Evolutionary conservation across 257 asterid genomes (phyloP).

Genomic region (Catharanthus roseus): DNA sequence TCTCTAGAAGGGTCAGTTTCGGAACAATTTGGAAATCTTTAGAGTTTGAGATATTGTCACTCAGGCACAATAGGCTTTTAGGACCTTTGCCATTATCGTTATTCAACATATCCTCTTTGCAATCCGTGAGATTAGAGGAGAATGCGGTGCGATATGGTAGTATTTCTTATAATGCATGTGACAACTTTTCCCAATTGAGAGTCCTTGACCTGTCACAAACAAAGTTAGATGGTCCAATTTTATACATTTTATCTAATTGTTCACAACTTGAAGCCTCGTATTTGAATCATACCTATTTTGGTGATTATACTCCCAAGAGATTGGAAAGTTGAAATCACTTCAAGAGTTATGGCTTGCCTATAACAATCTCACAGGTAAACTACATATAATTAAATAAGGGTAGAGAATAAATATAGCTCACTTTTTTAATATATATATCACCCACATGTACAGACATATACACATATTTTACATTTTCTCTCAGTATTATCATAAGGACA

Average conservation of each 20-base stretch:
- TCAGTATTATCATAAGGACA: no score
- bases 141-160: constrained; percentile 15
- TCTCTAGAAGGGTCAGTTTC: constrained; percentile 24
- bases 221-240: not conserved
- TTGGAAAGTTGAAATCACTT: constrained; percentile 19
- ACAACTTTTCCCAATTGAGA: not conserved
- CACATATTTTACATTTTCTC: no score
- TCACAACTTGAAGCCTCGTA: not conserved
- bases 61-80: not conserved
- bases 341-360: not conserved
- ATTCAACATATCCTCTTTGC: constrained; percentile 25
- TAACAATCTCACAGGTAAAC: not conserved
- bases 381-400: no score
- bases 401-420: no score
- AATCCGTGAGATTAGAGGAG: no score
- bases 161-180: constrained; percentile 17
- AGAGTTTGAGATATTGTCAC: not conserved
- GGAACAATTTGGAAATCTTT: constrained; percentile 8
- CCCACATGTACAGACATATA: no score
- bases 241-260: not conserved
- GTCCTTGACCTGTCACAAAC: not conserved
- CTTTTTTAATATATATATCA: no score
- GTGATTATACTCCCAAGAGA: constrained; percentile 31
- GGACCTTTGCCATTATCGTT: constrained; percentile 11
- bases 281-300: not conserved